These are phyloP conservation scores for Nicotiana knightiana DNA, from an alignment of 257 asterid genomes.

Conservation along the genomic window DNA sequence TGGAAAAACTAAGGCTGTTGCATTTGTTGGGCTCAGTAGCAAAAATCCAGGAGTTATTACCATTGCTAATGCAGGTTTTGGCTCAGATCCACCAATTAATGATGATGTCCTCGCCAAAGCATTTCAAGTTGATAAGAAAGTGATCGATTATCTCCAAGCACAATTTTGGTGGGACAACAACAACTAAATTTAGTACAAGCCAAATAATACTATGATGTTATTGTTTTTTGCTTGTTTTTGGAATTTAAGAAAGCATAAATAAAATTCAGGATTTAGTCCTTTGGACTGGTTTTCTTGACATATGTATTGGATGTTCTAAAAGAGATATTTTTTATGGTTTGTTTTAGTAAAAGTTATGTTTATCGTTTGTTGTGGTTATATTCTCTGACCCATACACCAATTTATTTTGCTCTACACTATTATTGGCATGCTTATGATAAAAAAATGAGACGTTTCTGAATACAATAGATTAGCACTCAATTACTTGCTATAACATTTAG, in stretches of 20 bases:
- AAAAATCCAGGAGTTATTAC: constrained; percentile 3
- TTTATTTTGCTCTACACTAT: too few species aligned
- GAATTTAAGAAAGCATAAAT: not conserved
- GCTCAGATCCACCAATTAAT: not conserved
- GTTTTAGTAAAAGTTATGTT: not conserved
- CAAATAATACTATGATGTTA: not conserved
- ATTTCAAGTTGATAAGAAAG: not conserved
- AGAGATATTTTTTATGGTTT: not conserved
- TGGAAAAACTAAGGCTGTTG: not conserved
- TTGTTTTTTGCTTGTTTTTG: not conserved
- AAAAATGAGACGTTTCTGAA: too few species aligned
- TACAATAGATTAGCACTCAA: too few species aligned
- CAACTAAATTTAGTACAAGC: not conserved
- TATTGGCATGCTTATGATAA: too few species aligned
- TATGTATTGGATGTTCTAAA: not conserved
- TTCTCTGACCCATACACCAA: not conserved
- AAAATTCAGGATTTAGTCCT: not conserved
- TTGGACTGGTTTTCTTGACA: not conserved
- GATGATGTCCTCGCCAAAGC: not conserved
- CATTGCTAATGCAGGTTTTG: constrained; percentile 1
- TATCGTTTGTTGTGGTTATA: not conserved
- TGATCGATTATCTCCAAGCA: not conserved
- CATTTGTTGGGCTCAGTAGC: not conserved
- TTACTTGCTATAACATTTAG: too few species aligned
- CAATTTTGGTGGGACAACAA: not conserved